phyloP scores from a whole-genome alignment of 2,329 filamentous ascomycete species.

The Clonostachys rhizophaga region DNA sequence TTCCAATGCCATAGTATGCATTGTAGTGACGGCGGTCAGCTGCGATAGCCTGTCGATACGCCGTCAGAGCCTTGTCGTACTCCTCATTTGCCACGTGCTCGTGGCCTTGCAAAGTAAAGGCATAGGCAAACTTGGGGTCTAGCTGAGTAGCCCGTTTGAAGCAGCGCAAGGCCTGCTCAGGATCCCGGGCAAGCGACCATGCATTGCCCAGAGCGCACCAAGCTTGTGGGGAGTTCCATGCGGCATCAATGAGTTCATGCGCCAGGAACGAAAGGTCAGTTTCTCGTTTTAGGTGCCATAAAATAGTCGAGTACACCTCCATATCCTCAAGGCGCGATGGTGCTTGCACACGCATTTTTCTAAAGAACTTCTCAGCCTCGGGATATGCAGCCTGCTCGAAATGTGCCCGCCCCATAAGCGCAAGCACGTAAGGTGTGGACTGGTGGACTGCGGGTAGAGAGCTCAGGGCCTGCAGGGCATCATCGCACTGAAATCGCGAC shows the following conservation, averaged over 20 bases:
- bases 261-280: conserved; percentile 88
- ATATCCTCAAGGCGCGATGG: conserved; percentile 87
- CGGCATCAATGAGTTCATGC: conserved; percentile 81
- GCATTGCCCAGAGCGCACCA: conserved; percentile 97
- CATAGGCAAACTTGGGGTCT: conserved; percentile 87
- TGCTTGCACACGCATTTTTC: conserved; percentile 70
- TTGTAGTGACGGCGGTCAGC: conserved; percentile 92
- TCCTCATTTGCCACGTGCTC: conserved; percentile 96
- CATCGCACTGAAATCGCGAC: conserved; percentile 72
- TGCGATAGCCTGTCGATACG: conserved; percentile 81
- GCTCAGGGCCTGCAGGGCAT: conserved; percentile 71
- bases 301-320: conserved; percentile 96
- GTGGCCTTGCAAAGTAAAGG: conserved; percentile 91
- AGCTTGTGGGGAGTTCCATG: conserved; percentile 86
- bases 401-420: conserved; percentile 84
- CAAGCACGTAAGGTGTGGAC: conserved; percentile 89
- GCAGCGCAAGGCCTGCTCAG: conserved; percentile 89
- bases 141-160: conserved; percentile 94
- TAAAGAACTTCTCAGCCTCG: conserved; percentile 84
- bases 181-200: conserved; percentile 86
- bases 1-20: conserved; percentile 88
- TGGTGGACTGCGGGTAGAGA: conserved; percentile 69
- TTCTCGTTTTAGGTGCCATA: conserved; percentile 96
- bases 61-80: conserved; percentile 86
- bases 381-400: conserved; percentile 86